Evolutionary conservation across 257 asterid species (phyloP), one percentile per base, ranked within the genome.

Genomic region (Thymus mandschuricus): DNA sequence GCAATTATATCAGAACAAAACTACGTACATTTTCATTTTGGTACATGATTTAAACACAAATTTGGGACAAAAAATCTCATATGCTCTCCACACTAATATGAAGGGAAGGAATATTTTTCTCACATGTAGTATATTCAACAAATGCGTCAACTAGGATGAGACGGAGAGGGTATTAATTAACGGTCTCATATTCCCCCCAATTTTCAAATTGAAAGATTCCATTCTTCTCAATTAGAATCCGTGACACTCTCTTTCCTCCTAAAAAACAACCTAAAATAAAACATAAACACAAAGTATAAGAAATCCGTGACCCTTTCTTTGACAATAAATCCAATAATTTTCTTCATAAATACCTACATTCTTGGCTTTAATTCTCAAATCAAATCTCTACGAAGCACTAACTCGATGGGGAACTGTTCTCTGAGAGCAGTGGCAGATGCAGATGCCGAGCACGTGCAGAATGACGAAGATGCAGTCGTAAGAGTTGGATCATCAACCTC

Each of bases 381-480:
- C 21, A 21, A 21, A 21, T 21, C 21, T 21, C 21, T 21, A 21
- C 21, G 21, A 21, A 21, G 21, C 21, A 21, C 21, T 21, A 73
- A 35, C 15, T 21, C 58, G 5, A 89, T 89, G 96, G 96, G 93
- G 64, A 89, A 89, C 74, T 87, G 96, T 61, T 71, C 89, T 38
- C 72, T 69, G 28, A 82, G 59, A 70, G 81, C 88, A 34, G 82
- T 69, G 1, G 6, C 76, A 21, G 89, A 80, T 78, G 6, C 76
- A 21, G 89, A 80, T 78, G 72, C 85, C 7, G 71, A 74, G 49
- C 67, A 74, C 40, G 76, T 59, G 11, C 15, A 11, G 5, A 51
- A 51, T 5, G 64, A 49, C 11, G 43, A 35, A 65, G 79, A 56
- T 41, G 67, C 59, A 35, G 77, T 64, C 41, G 6, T 38, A 38